phyloP scores from a whole-genome alignment of 2,329 filamentous ascomycete species.

The Sarocladium kiliense region DNA sequence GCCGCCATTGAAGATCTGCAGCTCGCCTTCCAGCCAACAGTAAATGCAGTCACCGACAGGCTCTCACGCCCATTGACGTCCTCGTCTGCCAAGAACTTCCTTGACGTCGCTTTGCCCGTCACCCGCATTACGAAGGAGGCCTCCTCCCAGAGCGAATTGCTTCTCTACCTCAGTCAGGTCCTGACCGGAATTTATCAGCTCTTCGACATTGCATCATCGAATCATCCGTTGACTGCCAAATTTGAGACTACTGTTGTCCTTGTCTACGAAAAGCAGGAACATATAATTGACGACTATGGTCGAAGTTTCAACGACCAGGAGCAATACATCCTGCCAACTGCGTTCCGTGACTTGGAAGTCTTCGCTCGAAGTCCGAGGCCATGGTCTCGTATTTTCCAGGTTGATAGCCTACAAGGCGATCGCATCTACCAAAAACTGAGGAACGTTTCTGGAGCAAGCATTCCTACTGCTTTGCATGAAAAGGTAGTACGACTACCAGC shows the following conservation, averaged over 20 bases:
- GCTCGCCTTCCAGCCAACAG: neutral
- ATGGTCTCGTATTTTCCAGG: neutral
- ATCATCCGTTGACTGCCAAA: neutral
- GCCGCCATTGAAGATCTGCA: neutral
- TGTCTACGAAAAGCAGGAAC: neutral
- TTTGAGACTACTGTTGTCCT: neutral
- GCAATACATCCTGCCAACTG: neutral
- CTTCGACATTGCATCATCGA: neutral
- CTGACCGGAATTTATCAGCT: neutral
- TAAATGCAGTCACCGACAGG: neutral
- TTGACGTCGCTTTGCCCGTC: neutral
- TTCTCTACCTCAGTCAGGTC: neutral
- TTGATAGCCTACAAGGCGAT: neutral
- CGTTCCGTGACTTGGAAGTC: neutral
- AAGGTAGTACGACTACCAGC: neutral
- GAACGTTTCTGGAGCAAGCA: neutral
- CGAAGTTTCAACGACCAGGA: neutral
- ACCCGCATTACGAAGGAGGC: neutral
- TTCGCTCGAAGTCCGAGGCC: neutral
- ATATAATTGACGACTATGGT: neutral
- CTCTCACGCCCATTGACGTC: neutral
- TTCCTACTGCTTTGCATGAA: neutral
- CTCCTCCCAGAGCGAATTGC: neutral
- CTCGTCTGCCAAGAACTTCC: neutral
- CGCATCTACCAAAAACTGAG: neutral